Evolutionary conservation across 176 grass and related monocot species (phyloP), one percentile per base, ranked within the genome.

Genomic region (Oropetium thomaeum): DNA sequence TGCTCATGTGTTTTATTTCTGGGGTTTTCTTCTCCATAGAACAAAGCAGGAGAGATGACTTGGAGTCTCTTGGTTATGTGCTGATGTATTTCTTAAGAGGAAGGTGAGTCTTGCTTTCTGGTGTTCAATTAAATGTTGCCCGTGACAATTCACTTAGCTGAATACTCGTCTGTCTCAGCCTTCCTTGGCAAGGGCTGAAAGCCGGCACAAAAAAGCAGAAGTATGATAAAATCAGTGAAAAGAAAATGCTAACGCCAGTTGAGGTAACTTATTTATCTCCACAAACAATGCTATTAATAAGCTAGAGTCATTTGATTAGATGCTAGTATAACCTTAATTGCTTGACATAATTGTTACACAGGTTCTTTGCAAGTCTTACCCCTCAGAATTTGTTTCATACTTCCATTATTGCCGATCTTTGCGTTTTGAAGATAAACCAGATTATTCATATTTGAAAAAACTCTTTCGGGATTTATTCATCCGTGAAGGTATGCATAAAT

Each of bases 341-440:
- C 27, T 85, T 84, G 42, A 30, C 69, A 60, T 40, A 48, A 65
- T 51, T 75, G 54, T 75, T 84, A 43, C 5, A 30, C 73, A 97
- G 93, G 85, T 88, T 8, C 82, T 97, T 7, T 97, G 93, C 81
- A 92, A 93, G 86, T 87, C 84, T 70, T 88, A 90, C 86, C 87
- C 93, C 38, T 48, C 87, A 40, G 93, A 97, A 73, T 97, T 97
- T 31, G 67, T 87, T 64, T 90, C 90, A 10, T 97, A 97, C 77
- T 97, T 97, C 81, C 93, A 93, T 82, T 97, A 97, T 67, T 97
- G 93, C 54, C 93, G 93, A 48, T 97, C 93, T 71, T 81, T 97
- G 81, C 82, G 90, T 59, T 97, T 97, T 79, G 93, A 97, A 93
- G 93, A 97, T 86, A 97, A 93, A 71, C 93, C 93, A 47, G 90